A percentile compares a stretch with the other conserved stretches of the same genome.
These are phyloP conservation scores for Hymenoscyphus repandus DNA, from an alignment of 2,329 filamentous ascomycete species.

Conservation along the genomic window DNA sequence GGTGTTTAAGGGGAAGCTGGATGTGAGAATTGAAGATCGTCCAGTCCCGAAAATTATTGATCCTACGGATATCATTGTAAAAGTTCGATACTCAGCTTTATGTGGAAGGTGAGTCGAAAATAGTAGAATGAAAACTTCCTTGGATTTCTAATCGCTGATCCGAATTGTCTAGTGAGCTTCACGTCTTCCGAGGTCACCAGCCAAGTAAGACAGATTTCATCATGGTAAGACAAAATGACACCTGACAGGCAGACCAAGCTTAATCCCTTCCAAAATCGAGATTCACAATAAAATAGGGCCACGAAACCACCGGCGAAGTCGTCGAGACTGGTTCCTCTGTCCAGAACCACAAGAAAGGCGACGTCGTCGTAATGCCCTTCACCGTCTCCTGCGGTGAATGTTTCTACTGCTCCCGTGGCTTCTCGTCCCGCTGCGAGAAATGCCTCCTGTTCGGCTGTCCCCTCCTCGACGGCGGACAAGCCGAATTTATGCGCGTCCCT, in stretches of 20 bases:
- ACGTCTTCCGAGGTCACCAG: constrained; percentile 80
- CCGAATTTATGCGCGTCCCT: constrained; percentile 77
- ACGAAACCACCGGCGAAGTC: constrained; percentile 80
- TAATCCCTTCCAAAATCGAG: background rate
- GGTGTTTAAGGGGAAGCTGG: constrained; percentile 63
- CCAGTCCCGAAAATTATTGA: constrained; percentile 71
- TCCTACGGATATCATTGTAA: constrained; percentile 72
- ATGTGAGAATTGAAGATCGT: constrained; percentile 58
- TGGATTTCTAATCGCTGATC: background rate
- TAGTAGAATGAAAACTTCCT: too few relatives aligned
- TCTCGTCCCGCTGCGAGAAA: constrained; percentile 72
- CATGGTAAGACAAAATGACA: constrained; percentile 33
- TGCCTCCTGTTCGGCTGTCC: constrained; percentile 65
- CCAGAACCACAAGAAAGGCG: constrained; percentile 64
- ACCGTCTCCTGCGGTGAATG: constrained; percentile 71
- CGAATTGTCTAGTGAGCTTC: constrained; percentile 61
- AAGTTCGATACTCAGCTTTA: constrained; percentile 75
- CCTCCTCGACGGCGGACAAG: constrained; percentile 70
- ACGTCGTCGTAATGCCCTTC: constrained; percentile 78
- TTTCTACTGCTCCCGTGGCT: constrained; percentile 78
- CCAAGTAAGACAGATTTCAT: constrained; percentile 58
- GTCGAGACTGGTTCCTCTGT: constrained; percentile 63
- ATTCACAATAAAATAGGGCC: constrained; percentile 47
- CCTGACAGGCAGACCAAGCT: background rate
- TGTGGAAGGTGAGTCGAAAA: constrained; percentile 69